Evolutionary conservation across 2,329 filamentous ascomycete genomes (phyloP).

Genomic region (Sarocladiaceae sp.): DNA sequence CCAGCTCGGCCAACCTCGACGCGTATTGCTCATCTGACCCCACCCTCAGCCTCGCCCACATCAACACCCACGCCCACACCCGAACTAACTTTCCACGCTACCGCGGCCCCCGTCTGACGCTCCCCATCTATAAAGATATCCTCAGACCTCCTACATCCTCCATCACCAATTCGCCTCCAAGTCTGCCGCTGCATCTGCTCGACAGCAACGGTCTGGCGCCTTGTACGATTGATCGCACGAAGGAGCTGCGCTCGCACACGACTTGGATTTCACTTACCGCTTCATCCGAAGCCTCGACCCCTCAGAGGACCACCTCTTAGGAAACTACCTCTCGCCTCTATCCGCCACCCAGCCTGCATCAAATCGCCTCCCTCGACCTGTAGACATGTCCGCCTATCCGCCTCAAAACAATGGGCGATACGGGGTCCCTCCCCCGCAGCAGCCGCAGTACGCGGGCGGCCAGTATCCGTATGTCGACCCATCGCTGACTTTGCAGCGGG

Average conservation of each 20-base stretch:
- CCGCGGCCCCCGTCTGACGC: neutral
- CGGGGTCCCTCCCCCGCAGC: slow-evolving; percentile 26
- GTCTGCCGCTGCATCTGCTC: neutral
- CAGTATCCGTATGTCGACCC: slow-evolving; percentile 45
- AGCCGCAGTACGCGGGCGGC: slow-evolving; percentile 34
- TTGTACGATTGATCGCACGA: no score
- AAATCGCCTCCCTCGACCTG: neutral
- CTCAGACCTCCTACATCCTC: neutral
- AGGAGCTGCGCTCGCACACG: no score
- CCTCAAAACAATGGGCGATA: slow-evolving; percentile 45
- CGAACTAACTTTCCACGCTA: neutral
- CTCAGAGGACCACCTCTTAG: no score
- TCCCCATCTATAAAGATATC: slow-evolving; percentile 5
- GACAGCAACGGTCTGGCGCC: neutral
- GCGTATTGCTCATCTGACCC: slow-evolving; percentile 2
- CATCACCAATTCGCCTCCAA: neutral
- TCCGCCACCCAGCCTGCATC: no score
- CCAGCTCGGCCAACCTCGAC: slow-evolving; percentile 3
- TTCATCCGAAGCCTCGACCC: no score
- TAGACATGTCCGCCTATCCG: slow-evolving; percentile 60
- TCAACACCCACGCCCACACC: neutral
- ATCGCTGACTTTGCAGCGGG: slow-evolving; percentile 17
- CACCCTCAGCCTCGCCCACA: slow-evolving; percentile 7
- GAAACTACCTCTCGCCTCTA: no score
- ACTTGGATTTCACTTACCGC: no score